phyloP scores from a whole-genome alignment of 106 monocot species.

The Allium cepa region DNA sequence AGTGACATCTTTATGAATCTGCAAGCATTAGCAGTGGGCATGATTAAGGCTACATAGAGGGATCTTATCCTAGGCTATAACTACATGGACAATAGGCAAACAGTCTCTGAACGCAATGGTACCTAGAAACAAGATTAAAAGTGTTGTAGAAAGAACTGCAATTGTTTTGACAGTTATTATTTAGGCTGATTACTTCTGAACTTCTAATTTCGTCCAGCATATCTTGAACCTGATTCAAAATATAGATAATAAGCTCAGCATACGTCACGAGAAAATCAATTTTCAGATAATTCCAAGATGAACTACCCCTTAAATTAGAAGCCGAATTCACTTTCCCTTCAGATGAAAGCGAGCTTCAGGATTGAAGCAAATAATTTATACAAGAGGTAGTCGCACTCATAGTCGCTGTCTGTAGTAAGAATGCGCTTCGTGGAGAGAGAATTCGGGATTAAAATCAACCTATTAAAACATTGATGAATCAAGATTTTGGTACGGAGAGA shows the following conservation, averaged over 20 bases:
- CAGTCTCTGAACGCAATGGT: neutral
- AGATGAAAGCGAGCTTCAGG: no score
- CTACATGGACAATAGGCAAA: no score
- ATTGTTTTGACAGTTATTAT: neutral
- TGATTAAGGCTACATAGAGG: neutral
- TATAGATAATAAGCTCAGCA: constrained; percentile 24
- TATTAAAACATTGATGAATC: no score
- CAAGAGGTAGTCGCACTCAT: no score
- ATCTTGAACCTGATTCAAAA: constrained; percentile 20
- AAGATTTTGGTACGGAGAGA: no score
- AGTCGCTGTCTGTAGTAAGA: no score
- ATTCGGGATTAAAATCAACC: no score
- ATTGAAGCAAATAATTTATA: no score
- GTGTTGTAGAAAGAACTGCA: constrained; percentile 14
- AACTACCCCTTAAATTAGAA: neutral
- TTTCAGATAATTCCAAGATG: constrained; percentile 12
- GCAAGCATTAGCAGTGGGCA: constrained; percentile 1
- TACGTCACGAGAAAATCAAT: constrained; percentile 16
- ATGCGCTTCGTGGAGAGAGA: no score
- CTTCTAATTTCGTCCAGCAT: constrained; percentile 7
- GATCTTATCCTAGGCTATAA: no score
- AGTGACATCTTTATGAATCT: constrained; percentile 35
- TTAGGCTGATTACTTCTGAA: constrained; percentile 4
- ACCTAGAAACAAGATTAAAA: constrained; percentile 36
- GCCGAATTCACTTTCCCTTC: no score